Evolutionary conservation across 164 flowering plant species (phyloP), one percentile per base, ranked within the genome.

Genomic region (Vitis riparia): DNA sequence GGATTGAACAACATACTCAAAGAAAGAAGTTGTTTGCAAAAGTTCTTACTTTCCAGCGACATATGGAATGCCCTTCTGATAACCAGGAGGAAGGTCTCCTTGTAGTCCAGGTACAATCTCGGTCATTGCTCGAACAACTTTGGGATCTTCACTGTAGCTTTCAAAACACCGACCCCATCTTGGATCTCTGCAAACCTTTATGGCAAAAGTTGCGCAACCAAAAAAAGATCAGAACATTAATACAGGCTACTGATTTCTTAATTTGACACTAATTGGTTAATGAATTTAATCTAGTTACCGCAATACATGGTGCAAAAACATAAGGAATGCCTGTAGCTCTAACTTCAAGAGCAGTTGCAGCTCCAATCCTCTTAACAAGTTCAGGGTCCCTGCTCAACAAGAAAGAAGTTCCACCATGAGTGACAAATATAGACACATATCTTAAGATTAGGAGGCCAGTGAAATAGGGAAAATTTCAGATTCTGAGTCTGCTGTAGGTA

Each of bases 131-230:
- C 59, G 51, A 62, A 77, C 80, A 52, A 77, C 16, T 44, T 53
- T 64, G 3, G 62, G 72, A 71, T 77, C 77, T 68, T 77, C 80
- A 19, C 80, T 74, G 80, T 70, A 77, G 67, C 80, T 77, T 47
- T 77, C 80, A 37, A 67, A 77, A 57, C 80, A 77, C 0, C 80
- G 62, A 11, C 80, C 80, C 80, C 80, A 77, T 74, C 80, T 70
- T 4, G 80, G 80, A 70, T 77, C 80, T 37, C 80, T 70, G 60
- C 80, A 77, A 14, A 77, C 80, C 80, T 77, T 75, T 13, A 53
- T 2, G 29, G 3, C 11, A 17, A 10, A 14, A 53, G 49, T 9
- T 1, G 0, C 7, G 2, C 0, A 37, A 5, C 44, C 44, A 51
- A 9, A 1, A 30, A 61, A 50, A 61, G 14, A 6, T 48, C 27